A percentile compares a stretch with the other conserved stretches of the same genome.
Evolutionary conservation across 139 green algal genomes (phyloP).

Genomic region (Diplosphaera chodatii): DNA sequence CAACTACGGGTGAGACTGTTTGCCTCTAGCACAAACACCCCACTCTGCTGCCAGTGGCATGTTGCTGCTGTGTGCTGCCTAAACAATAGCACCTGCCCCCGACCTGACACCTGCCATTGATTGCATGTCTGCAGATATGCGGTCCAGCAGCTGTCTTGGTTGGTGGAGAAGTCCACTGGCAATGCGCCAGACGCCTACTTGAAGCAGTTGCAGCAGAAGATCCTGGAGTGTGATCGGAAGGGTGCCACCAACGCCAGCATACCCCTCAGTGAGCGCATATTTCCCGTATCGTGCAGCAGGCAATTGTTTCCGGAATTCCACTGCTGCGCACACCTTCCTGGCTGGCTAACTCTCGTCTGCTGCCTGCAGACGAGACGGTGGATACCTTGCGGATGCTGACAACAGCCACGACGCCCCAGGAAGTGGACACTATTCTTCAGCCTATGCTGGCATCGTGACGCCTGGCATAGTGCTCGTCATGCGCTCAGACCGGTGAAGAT

Average conservation of each 20-base stretch:
- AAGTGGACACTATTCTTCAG: neutral
- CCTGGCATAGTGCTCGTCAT: neutral
- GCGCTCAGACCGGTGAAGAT: too few relatives aligned
- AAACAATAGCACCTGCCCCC: too few relatives aligned
- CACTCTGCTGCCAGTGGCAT: neutral
- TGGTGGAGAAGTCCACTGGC: constrained; percentile 1
- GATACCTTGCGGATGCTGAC: neutral
- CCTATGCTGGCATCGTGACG: neutral
- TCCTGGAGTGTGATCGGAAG: constrained; percentile 15
- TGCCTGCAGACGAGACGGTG: too few relatives aligned
- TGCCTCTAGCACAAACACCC: too few relatives aligned
- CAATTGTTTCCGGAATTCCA: too few relatives aligned
- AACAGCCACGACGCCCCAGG: neutral
- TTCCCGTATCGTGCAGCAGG: too few relatives aligned
- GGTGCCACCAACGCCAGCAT: constrained; percentile 8
- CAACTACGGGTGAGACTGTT: constrained; percentile 19
- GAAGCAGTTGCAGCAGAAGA: constrained; percentile 8
- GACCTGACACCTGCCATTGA: too few relatives aligned
- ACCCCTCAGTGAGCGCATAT: neutral
- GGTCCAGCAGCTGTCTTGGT: constrained; percentile 9
- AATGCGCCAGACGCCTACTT: neutral
- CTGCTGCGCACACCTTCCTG: too few relatives aligned
- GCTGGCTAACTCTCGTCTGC: too few relatives aligned
- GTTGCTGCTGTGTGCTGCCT: too few relatives aligned
- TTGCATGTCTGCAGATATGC: constrained; percentile 26